Evolutionary conservation across 306 rosid species (phyloP), one percentile per base, ranked within the genome.

Genomic region (Castanea sativa): DNA sequence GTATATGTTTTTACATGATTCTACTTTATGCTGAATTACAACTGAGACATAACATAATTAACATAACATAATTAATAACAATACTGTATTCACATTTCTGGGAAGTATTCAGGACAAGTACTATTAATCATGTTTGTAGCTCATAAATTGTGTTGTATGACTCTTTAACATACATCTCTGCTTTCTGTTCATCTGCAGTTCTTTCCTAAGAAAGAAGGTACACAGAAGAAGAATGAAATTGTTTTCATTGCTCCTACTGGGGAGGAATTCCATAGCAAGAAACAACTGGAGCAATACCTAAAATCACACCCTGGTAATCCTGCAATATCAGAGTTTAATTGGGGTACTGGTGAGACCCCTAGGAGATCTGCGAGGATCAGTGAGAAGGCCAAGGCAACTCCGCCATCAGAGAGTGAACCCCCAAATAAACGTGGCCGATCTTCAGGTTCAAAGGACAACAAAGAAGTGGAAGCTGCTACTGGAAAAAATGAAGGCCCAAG

Each of bases 291-390:
- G 92, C 92, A 88, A 88, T 95, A 95, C 84, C 90, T 93, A 16
- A 95, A 92, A 81, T 84, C 83, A 23, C 91, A 93, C 83, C 89
- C 96, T 38, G 97, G 88, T 74, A 90, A 89, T 71, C 96, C 98
- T 21, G 81, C 81, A 2, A 32, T 89, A 75, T 91, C 90, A 0
- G 99, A 93, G 83, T 95, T 95, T 68, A 97, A 95, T 69, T 95
- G 98, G 98, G 82, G 95, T 57, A 90, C 96, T 1, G 97, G 98
- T 8, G 99, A 93, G 85, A 85, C 94, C 51, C 99, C 98, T 12
- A 79, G 99, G 77, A 86, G 99, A 89, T 95, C 99, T 0, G 86
- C 92, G 7, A 88, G 99, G 88, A 93, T 95, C 75, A 89, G 93
- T 4, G 96, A 87, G 87, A 95, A 87, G 90, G 91, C 80, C 82